Base-by-base conservation (phyloP, 768 basidiomycete genomes). In the Russula brevipes region DNA sequence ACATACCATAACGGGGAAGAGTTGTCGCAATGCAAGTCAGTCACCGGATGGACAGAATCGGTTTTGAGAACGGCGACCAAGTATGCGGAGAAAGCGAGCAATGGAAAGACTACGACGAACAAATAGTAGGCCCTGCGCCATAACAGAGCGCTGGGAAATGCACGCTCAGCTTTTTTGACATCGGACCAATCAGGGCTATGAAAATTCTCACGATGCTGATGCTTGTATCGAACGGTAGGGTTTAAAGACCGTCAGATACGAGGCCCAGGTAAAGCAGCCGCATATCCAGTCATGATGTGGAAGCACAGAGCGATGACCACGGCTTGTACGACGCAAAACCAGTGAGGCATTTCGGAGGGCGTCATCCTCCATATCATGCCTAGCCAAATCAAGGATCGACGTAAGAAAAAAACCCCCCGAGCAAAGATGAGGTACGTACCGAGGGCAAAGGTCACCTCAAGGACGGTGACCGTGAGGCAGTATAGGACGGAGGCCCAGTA, bases 351-450 rank as follows among this genome's bases (percentile, higher is more conserved):
- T 19, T 62, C 69, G 54, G 74, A 75, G 0, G 86, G 84, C 66
- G 84, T 76, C 86, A 88, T 87, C 55, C 73, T 71, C 78, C 83
- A 87, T 14, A 84, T 76, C 73, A 88, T 79, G 11, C 86, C 87
- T 87, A 54, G 30, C 24, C 47, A 24, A 46, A 35, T 36, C 38
- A 17, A 11, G 7, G 35, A 24, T 38, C 42, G 65, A 31, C 68
- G 50, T 36, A 41, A 41, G 50, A 54, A 51, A 17, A 19, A 35
- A 24, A n/a, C 24, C 2, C 11, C 12, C 11, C 9, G 4, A n/a
- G 42, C 33, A 17, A 47, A 30, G 19, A 30, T 12, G 33, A 51
- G 4, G 0, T 51, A 53, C 79, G 55, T 59, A 85, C 87, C 85
- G 3, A 88, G 70, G 68, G 82, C 85, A 68, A 88, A 86, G 9